A percentile compares a stretch with the other conserved stretches of the same genome.
Conservation (phyloP, 139 green algal species). For the Tetradesmus lagerheimii region DNA sequence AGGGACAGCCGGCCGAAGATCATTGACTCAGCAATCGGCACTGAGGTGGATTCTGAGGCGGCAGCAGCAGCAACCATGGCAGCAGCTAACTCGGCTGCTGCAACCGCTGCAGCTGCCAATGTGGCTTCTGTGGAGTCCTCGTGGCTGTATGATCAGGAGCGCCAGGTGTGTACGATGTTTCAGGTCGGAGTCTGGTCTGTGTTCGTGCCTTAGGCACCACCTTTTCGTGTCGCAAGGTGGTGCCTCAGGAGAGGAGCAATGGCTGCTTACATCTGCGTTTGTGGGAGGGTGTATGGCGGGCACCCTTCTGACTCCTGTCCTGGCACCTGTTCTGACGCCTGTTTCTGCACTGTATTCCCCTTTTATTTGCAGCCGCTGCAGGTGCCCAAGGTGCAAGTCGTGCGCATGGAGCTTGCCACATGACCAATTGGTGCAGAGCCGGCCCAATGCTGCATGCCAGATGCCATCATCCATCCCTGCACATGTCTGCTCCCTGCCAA, state of each 20-base stretch:
- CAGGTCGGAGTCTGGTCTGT: no score
- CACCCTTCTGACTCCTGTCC: no score
- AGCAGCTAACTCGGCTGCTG: neutral
- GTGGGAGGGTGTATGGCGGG: no score
- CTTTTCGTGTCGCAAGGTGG: no score
- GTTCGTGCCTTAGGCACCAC: no score
- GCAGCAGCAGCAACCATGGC: neutral
- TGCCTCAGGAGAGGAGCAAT: no score
- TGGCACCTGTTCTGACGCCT: neutral
- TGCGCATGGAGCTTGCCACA: neutral
- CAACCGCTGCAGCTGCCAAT: neutral
- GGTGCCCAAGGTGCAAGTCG: neutral
- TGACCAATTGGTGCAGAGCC: neutral
- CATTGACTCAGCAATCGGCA: neutral
- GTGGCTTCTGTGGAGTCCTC: neutral
- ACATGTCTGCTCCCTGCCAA: neutral
- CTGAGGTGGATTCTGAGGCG: neutral
- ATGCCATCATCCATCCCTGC: no score
- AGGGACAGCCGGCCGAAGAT: neutral
- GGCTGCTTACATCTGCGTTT: no score
- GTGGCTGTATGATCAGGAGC: constrained; percentile 2
- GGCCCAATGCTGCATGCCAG: neutral
- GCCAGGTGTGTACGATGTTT: neutral
- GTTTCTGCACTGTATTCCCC: neutral
- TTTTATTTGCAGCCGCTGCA: neutral